Conservation (phyloP, 306 rosid species). For the Parietaria judaica region DNA sequence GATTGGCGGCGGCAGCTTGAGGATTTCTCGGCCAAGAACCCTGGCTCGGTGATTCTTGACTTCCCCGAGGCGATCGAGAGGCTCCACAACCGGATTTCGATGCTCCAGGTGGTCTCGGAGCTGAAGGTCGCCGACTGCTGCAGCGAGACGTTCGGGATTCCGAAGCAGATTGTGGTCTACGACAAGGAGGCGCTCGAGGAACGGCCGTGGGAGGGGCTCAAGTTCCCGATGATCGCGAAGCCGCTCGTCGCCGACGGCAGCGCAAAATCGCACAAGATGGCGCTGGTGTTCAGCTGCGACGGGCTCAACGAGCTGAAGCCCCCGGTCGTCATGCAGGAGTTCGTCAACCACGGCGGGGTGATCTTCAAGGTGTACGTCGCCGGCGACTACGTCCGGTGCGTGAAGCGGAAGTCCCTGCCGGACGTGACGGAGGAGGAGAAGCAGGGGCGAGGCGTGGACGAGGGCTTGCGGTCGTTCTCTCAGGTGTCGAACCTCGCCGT, state of each 20-base stretch:
- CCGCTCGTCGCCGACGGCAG: slow-evolving; percentile 88
- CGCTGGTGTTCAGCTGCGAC: slow-evolving; percentile 53
- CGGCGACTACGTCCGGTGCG: slow-evolving; percentile 64
- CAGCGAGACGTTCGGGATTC: slow-evolving; percentile 70
- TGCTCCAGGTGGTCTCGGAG: slow-evolving; percentile 90
- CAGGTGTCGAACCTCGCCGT: slow-evolving; percentile 69
- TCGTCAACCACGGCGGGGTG: slow-evolving; percentile 90
- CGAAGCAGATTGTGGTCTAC: slow-evolving; percentile 77
- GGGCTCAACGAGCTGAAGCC: slow-evolving; percentile 63
- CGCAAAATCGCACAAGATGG: slow-evolving; percentile 87
- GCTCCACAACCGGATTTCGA: slow-evolving; percentile 83
- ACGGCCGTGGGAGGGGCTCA: slow-evolving; percentile 51
- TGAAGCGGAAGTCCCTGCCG: slow-evolving; percentile 79
- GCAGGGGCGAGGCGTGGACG: slow-evolving; percentile 33
- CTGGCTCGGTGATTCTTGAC: slow-evolving; percentile 58
- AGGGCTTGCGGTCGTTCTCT: slow-evolving; percentile 58
- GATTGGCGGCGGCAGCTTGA: slow-evolving; percentile 60
- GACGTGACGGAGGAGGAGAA: slow-evolving; percentile 75
- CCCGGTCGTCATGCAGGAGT: slow-evolving; percentile 80
- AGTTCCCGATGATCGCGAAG: slow-evolving; percentile 78
- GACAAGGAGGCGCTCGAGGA: slow-evolving; percentile 64
- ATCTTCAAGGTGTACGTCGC: slow-evolving; percentile 86
- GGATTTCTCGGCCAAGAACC: slow-evolving; percentile 36
- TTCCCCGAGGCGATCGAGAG: slow-evolving; percentile 69
- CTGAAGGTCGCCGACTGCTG: slow-evolving; percentile 37